Percentiles rank a stretch among this genome's conserved stretches.
These are phyloP conservation scores for Schizothecium vesticola DNA, from an alignment of 495 filamentous ascomycete genomes.

Conservation along the genomic window DNA sequence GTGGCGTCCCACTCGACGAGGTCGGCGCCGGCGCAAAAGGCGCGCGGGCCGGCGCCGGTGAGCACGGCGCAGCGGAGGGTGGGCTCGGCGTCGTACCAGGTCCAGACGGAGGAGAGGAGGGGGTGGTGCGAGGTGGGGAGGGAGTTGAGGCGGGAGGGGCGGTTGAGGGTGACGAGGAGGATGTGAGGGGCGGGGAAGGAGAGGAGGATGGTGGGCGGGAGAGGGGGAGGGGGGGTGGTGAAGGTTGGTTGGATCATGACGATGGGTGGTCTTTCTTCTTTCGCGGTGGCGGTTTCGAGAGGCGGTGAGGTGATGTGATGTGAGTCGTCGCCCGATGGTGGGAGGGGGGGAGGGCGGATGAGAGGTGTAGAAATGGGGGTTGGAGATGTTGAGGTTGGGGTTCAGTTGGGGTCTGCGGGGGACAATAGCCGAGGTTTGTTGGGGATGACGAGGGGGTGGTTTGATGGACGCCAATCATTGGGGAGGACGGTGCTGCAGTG, in stretches of 20 bases:
- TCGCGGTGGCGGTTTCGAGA: not conserved
- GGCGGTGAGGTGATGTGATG: not conserved
- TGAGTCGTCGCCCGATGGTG: not conserved
- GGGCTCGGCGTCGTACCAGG: slow-evolving; percentile 56
- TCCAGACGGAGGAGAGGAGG: slow-evolving; percentile 47
- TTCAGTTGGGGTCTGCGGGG: not conserved
- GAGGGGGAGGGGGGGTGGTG: not conserved
- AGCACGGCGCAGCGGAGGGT: slow-evolving; percentile 50
- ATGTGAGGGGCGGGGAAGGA: slow-evolving; percentile 52
- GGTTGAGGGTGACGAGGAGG: slow-evolving; percentile 59
- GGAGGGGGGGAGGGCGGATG: too few species aligned
- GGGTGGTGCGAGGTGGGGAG: slow-evolving; percentile 47
- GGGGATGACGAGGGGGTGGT: not conserved
- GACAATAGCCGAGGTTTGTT: not conserved
- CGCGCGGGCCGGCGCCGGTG: slow-evolving; percentile 45
- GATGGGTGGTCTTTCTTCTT: not conserved
- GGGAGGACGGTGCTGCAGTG: not conserved
- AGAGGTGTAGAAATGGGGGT: not conserved
- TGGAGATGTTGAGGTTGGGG: not conserved
- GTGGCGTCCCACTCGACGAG: slow-evolving; percentile 45
- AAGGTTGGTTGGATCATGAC: not conserved
- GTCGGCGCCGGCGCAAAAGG: slow-evolving; percentile 57
- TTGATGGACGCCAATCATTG: not conserved
- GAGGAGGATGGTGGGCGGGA: slow-evolving; percentile 38
- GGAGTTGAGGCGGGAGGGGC: slow-evolving; percentile 54